Percentiles rank a stretch among this genome's conserved stretches.
Conservation (phyloP, 2,329 filamentous ascomycete species). For the Tolypocladium nubicola region DNA sequence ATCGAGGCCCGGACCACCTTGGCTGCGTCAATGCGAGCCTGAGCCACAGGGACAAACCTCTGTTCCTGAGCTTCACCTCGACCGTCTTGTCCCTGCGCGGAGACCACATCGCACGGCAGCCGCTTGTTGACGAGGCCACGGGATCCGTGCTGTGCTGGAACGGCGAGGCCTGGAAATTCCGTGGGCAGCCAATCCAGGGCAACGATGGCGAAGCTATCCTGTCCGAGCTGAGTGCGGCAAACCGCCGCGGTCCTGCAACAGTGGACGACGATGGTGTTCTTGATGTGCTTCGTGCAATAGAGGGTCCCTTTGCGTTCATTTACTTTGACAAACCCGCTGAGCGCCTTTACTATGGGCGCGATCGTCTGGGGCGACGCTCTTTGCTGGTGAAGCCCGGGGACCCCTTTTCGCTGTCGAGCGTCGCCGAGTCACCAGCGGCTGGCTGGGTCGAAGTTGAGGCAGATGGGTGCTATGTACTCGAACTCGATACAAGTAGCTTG, state of each 20-base stretch:
- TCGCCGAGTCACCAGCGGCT: constrained; percentile 42
- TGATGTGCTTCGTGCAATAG: constrained; percentile 47
- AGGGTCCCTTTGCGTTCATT: constrained; percentile 84
- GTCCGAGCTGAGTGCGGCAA: constrained; percentile 39
- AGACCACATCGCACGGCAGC: constrained; percentile 59
- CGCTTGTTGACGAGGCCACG: constrained; percentile 46
- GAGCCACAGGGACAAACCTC: constrained; percentile 9
- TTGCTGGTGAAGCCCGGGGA: constrained; percentile 49
- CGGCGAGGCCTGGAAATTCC: constrained; percentile 83
- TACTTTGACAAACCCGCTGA: constrained; percentile 58
- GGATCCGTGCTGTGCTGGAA: constrained; percentile 86
- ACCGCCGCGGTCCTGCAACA: constrained; percentile 12
- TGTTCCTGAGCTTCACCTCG: constrained; percentile 57
- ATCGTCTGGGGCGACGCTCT: constrained; percentile 79
- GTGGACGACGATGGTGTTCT: constrained; percentile 25
- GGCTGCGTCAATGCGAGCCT: constrained; percentile 28
- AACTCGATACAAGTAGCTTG: constrained; percentile 28
- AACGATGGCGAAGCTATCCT: constrained; percentile 75
- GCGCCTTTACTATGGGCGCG: constrained; percentile 71
- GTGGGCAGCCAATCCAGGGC: constrained; percentile 43
- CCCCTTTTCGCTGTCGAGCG: constrained; percentile 56
- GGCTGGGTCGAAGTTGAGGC: constrained; percentile 76
- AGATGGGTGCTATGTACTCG: constrained; percentile 65
- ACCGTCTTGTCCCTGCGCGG: constrained; percentile 90
- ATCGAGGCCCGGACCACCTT: constrained; percentile 49